Base-by-base conservation (phyloP, 2,329 filamentous ascomycete species). In the Dissoconium aciculare region DNA sequence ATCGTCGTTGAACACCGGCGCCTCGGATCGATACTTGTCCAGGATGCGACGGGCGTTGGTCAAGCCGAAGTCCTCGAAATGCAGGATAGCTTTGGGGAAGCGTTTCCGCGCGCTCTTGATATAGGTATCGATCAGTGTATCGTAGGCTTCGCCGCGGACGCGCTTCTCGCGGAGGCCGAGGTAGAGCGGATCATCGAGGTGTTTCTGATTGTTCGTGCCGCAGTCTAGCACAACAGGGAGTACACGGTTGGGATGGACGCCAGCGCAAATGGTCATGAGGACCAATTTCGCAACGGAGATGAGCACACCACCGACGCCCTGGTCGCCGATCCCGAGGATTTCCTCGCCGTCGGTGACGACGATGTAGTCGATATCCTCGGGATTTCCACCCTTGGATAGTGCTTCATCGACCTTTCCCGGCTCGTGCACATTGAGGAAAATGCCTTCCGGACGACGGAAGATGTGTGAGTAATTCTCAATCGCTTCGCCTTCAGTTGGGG, bases 1-100 rank as follows among this genome's bases (percentile, higher is more conserved):
- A 51, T 92, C 83, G 35, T 92, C 84, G 46, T 92, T 92, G 63
- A 93, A 92, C 52, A 82, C 91, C 0, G 83, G 66, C 5, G 87
- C 75, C 29, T 78, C 49, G 0, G 74, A 65, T 1, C 76, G 69
- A 45, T 89, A 92, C 19, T 64, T 68, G 36, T 92, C 79, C 1
- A 92, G 63, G 2, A 92, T 69, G 3, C 79, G 69, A 16, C 78
- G 66, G 0, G 81, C 79, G 46, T 92, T 92, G 1, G 55, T 54
- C 1, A 91, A 57, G 1, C 82, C 83, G 57, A 92, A 91, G 48
- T 92, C 84, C 46, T 92, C 50, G 49, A 91, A 92, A 47, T 92
- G 83, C 12, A 92, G 76, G 44, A 85, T 87, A 0, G 84, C 82
- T 27, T 67, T 73, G 0, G 84, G 84, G 37, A 77, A 92, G 2